These are phyloP conservation scores for Neofusicoccum parvum DNA, from an alignment of 2,329 filamentous ascomycete genomes.

Conservation along the genomic window DNA sequence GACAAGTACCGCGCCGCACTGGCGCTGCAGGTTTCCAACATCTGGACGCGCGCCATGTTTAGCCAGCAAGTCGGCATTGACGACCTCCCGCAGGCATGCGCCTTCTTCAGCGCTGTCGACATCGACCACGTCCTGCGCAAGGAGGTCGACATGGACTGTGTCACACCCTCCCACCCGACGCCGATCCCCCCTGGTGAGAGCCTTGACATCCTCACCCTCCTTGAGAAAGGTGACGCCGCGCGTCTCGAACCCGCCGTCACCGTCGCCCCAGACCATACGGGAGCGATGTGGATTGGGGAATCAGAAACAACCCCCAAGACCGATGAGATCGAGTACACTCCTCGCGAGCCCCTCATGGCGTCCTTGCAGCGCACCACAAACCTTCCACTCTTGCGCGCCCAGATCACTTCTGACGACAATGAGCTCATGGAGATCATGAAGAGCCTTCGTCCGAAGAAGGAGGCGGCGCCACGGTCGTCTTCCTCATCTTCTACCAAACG, in stretches of 20 bases:
- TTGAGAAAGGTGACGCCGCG: constrained; percentile 71
- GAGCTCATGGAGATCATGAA: constrained; percentile 76
- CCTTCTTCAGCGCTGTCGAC: constrained; percentile 94
- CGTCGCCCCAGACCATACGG: constrained; percentile 51
- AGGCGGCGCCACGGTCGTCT: background rate
- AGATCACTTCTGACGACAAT: constrained; percentile 73
- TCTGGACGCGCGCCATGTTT: constrained; percentile 98
- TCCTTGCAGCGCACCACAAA: constrained; percentile 33
- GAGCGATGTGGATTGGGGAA: no score
- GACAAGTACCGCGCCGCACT: constrained; percentile 90
- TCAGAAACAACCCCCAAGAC: constrained; percentile 57
- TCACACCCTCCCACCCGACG: constrained; percentile 82
- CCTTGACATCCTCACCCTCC: constrained; percentile 77
- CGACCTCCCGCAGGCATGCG: constrained; percentile 90
- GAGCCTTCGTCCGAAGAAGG: background rate
- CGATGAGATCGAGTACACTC: constrained; percentile 66
- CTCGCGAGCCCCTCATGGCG: constrained; percentile 76
- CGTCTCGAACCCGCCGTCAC: constrained; percentile 66
- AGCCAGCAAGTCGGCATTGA: constrained; percentile 94
- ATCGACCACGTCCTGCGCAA: constrained; percentile 95
- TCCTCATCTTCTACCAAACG: background rate
- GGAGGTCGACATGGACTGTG: constrained; percentile 96
- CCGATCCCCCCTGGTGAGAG: constrained; percentile 84
- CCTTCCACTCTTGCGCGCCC: constrained; percentile 74
- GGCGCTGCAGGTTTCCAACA: constrained; percentile 88